phyloP scores from a whole-genome alignment of 2,329 filamentous ascomycete genomes.

The Arthroderma sp. region DNA sequence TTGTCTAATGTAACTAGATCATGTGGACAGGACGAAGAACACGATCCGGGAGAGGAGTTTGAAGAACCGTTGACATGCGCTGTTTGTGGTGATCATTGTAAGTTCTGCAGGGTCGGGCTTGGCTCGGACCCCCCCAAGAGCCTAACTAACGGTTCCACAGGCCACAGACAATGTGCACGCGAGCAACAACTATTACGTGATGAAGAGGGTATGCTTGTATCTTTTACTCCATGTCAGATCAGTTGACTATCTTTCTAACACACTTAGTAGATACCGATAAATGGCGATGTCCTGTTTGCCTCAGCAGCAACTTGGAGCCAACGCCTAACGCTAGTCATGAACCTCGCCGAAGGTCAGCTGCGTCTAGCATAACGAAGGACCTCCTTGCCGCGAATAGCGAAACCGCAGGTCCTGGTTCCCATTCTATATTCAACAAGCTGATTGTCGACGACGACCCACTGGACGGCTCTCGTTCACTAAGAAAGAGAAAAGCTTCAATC shows the following conservation, averaged over 20 bases:
- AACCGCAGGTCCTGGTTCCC: constrained; percentile 52
- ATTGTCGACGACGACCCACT: constrained; percentile 59
- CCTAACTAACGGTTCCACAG: constrained; percentile 45
- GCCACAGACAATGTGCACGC: constrained; percentile 80
- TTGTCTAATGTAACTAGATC: background rate
- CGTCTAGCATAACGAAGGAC: constrained; percentile 56
- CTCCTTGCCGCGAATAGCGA: constrained; percentile 57
- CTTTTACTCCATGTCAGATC: background rate
- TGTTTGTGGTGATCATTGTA: constrained; percentile 71
- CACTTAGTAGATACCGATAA: constrained; percentile 36
- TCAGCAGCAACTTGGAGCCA: constrained; percentile 29
- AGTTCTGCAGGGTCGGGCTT: constrained; percentile 29
- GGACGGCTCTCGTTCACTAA: constrained; percentile 62
- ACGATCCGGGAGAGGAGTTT: constrained; percentile 69
- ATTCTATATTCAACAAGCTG: constrained; percentile 63
- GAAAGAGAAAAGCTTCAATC: constrained; percentile 75
- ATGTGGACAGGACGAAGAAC: constrained; percentile 68
- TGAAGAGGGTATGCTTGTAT: constrained; percentile 47
- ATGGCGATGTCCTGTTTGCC: constrained; percentile 51
- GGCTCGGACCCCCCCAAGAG: constrained; percentile 17
- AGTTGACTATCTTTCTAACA: constrained; percentile 12
- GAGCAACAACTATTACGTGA: constrained; percentile 50
- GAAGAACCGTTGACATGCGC: constrained; percentile 65
- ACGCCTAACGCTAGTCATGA: constrained; percentile 12
- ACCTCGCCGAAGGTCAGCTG: constrained; percentile 41